Evolutionary conservation across 192 early-diverging fungal species (phyloP), one percentile per base, ranked within the genome.

Genomic region (Dissophora globulifera): DNA sequence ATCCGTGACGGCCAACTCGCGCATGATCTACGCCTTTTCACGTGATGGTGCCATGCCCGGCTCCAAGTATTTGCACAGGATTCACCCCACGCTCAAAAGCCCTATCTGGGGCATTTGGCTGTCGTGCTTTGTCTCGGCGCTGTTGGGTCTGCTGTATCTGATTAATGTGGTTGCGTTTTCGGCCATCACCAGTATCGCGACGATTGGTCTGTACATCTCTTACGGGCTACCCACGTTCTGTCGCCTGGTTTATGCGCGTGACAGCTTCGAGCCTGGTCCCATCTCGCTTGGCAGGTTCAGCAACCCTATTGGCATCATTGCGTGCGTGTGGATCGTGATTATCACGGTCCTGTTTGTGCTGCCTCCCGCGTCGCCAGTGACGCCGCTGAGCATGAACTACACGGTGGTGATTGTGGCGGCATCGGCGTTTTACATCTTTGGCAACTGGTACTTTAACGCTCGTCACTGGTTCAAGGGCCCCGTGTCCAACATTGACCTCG

Each of bases 21-120:
- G 81, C n/a, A 71, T 84, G 51, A 74, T 84, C 23, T 84, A 79
- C 38, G 80, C 83, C 9, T 72, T 84, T 52, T 65, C 83, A 26
- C 83, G 83, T n/a, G 83, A 84, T 58, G 78, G 80, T 19, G 79
- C 78, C 40, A 69, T 84, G 33, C 83, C 83, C 4, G 68, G 69
- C 25, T 82, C 83, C 17, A 68, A 64, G 17, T 79, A 69, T 50
- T 74, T 79, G 17, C 79, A 82, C 25, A 51, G 55, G 49, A 54
- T 84, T 26, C 58, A 80, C 42, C 69, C 74, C 1, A 72, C 70
- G 16, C 53, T 68, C 23, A 78, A 72, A 22, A 72, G 69, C 10
- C 83, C 83, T 33, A 50, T 80, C 46, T 67, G 74, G 33, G 74
- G 50, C 2, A 59, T 84, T 9, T 51, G 78, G 43, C 26, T 78